Conservation (phyloP, 805 yeast species). For the Zygoascus biomembranicola region DNA sequence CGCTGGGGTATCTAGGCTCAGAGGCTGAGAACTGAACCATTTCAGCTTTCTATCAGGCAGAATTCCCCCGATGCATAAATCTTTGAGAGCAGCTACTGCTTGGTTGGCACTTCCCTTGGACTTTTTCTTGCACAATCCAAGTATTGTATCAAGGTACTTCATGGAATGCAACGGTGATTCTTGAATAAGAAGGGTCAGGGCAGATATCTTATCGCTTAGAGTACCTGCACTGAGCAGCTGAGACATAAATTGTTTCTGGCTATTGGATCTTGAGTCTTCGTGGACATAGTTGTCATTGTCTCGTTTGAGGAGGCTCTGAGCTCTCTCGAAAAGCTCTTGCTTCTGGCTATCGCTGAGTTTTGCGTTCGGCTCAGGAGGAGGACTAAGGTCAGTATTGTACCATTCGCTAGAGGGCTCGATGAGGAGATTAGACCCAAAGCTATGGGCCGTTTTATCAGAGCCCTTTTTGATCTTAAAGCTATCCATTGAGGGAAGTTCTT, state of each 20-base stretch:
- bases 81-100: conserved; percentile 82
- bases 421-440: conserved; percentile 26
- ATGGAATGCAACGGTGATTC: conserved; percentile 90
- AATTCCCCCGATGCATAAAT: conserved; percentile 75
- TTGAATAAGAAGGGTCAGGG: conserved; percentile 83
- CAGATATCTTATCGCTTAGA: conserved; percentile 87
- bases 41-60: conserved; percentile 74
- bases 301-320: conserved; percentile 51
- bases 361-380: conserved; percentile 15
- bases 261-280: conserved; percentile 65
- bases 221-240: conserved; percentile 91
- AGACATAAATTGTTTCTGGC: conserved; percentile 80
- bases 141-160: conserved; percentile 71
- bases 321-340: conserved; percentile 55
- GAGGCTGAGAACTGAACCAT: conserved; percentile 69
- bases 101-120: conserved; percentile 89
- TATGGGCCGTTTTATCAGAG: conserved; percentile 14
- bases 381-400: conserved; percentile 52
- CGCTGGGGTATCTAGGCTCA: conserved; percentile 38
- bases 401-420: conserved; percentile 65
- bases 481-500: conserved; percentile 2
- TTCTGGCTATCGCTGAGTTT: conserved; percentile 37
- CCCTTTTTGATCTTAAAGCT: conserved; percentile 1
- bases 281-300: conserved; percentile 68
- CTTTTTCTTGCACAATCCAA: conserved; percentile 79